Percentiles rank a stretch among this genome's conserved stretches.
Evolutionary conservation across 2,329 filamentous ascomycete species (phyloP).

Genomic region (Talaromyces amestolkiae): DNA sequence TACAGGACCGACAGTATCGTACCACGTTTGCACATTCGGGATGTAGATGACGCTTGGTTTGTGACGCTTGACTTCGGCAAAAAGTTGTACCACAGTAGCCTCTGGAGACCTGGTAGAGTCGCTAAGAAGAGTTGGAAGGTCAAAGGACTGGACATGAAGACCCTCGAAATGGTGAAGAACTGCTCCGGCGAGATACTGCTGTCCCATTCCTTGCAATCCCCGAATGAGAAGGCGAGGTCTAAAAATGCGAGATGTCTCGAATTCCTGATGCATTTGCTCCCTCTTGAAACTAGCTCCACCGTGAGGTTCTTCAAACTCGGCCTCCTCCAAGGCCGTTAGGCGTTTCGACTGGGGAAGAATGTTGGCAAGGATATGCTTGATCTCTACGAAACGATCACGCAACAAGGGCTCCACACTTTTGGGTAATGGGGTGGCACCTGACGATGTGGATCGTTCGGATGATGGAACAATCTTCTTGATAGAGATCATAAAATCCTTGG

Average conservation of each 20-base stretch:
- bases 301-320: constrained; percentile 83
- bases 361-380: constrained; percentile 68
- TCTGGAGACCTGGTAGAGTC: constrained; percentile 79
- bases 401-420: constrained; percentile 79
- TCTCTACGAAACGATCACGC: constrained; percentile 65
- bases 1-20: constrained; percentile 61
- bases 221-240: constrained; percentile 80
- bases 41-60: constrained; percentile 96
- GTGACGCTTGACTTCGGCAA: constrained; percentile 87
- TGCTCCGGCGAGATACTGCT: constrained; percentile 81
- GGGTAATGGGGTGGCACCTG: constrained; percentile 77
- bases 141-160: constrained; percentile 91
- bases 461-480: constrained; percentile 96
- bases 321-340: constrained; percentile 86
- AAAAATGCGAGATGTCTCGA: constrained; percentile 84
- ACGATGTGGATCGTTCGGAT: constrained; percentile 83
- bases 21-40: constrained; percentile 87
- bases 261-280: constrained; percentile 73
- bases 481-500: constrained; percentile 95
- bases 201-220: constrained; percentile 86
- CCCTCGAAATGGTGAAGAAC: constrained; percentile 89
- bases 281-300: constrained; percentile 79
- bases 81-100: constrained; percentile 84
- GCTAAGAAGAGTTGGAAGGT: constrained; percentile 79
- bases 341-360: constrained; percentile 82